Conservation (phyloP, 2,329 filamentous ascomycete species). For the Dactylellina cionopaga region DNA sequence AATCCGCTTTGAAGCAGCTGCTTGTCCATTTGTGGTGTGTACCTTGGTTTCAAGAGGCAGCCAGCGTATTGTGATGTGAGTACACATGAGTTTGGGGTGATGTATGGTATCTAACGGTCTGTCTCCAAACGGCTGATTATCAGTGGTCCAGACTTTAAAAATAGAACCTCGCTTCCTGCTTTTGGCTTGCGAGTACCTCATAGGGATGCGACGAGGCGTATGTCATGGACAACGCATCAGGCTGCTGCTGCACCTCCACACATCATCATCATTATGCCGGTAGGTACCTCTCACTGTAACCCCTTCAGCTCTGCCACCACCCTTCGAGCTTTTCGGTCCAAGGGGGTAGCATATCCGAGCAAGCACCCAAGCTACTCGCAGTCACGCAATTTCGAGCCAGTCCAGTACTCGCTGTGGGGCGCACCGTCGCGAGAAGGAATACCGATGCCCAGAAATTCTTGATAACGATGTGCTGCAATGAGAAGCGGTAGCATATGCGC, state of each 20-base stretch:
- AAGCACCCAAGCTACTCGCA: not conserved
- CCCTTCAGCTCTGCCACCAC: conserved; percentile 31
- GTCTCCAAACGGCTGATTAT: conserved; percentile 30
- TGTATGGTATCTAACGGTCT: conserved; percentile 33
- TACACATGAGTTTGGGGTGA: too few species aligned
- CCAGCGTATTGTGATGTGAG: too few species aligned
- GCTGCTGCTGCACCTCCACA: conserved; percentile 20
- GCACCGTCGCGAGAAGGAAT: conserved; percentile 36
- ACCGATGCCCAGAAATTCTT: conserved; percentile 19
- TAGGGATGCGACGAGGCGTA: conserved; percentile 39
- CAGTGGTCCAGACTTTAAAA: conserved; percentile 35
- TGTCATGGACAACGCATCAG: conserved; percentile 52
- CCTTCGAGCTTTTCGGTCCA: conserved; percentile 5
- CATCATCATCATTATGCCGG: too few species aligned
- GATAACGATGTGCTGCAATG: conserved; percentile 18
- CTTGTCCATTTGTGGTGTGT: too few species aligned
- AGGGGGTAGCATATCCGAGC: conserved; percentile 28
- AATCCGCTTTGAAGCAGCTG: conserved; percentile 14
- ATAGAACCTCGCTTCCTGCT: conserved; percentile 48
- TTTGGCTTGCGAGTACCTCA: conserved; percentile 45
- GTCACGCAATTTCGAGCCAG: conserved; percentile 24
- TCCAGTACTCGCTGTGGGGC: not conserved
- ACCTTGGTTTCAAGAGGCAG: too few species aligned
- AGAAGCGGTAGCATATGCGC: conserved; percentile 9
- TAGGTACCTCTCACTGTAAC: not conserved